phyloP scores from a whole-genome alignment of 305 asterid species.

The Fraxinus baroniana region DNA sequence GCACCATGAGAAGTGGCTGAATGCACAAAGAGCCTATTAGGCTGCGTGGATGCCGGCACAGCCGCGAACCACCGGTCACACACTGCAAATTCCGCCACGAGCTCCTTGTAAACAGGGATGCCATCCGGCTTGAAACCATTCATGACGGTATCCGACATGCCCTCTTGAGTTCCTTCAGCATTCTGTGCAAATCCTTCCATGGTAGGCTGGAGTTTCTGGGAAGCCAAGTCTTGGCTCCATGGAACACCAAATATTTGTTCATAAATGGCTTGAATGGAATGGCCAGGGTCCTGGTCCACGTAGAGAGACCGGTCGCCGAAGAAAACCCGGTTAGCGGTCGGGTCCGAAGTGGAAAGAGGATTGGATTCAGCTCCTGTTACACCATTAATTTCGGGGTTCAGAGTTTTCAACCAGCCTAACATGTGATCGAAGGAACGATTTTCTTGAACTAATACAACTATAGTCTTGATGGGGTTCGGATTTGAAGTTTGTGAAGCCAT shows the following conservation, averaged over 20 bases:
- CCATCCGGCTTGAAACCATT: slow-evolving; percentile 54
- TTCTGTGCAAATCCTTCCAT: slow-evolving; percentile 65
- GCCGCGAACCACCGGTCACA: slow-evolving; percentile 80
- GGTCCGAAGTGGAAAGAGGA: slow-evolving; percentile 39
- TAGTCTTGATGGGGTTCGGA: slow-evolving; percentile 54
- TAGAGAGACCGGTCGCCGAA: slow-evolving; percentile 27
- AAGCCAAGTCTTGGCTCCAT: slow-evolving; percentile 38
- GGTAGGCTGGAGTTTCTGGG: slow-evolving; percentile 29
- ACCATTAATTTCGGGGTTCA: slow-evolving; percentile 58
- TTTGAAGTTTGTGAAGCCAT: slow-evolving; percentile 38
- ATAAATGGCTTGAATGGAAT: slow-evolving; percentile 52
- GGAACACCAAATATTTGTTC: slow-evolving; percentile 53
- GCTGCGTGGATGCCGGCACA: slow-evolving; percentile 70
- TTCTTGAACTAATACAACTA: slow-evolving; percentile 65
- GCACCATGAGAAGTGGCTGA: slow-evolving; percentile 70
- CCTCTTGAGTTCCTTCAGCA: slow-evolving; percentile 41
- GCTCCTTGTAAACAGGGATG: slow-evolving; percentile 47
- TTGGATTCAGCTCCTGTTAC: slow-evolving; percentile 52
- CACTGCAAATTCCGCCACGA: slow-evolving; percentile 59
- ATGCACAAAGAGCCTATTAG: slow-evolving; percentile 63
- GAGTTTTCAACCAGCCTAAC: slow-evolving; percentile 68
- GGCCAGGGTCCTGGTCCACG: slow-evolving; percentile 61
- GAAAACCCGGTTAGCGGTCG: slow-evolving; percentile 18
- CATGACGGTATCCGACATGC: slow-evolving; percentile 59
- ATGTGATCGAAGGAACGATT: slow-evolving; percentile 73